phyloP scores from a whole-genome alignment of 106 monocot species.

The Alisma plantagoaquatica region DNA sequence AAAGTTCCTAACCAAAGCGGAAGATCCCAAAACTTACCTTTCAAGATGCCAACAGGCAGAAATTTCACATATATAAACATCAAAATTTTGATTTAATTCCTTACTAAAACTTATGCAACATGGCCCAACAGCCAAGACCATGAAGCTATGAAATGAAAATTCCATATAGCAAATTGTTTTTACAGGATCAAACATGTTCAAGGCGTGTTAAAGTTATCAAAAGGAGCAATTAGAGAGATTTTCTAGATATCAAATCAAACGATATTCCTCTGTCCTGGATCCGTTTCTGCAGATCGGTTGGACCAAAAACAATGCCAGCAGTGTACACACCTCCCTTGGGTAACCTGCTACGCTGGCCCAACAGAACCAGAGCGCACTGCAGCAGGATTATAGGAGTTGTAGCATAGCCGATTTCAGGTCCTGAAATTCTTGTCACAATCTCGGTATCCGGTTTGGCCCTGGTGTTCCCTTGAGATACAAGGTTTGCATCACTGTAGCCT shows the following conservation, averaged over 20 bases:
- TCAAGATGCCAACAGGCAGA: no score
- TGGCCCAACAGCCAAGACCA: no score
- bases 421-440: constrained; percentile 75
- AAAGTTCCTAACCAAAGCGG: no score
- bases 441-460: constrained; percentile 72
- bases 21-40: no score
- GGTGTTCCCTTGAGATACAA: constrained; percentile 13
- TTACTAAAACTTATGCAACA: no score
- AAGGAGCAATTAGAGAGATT: no score
- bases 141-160: no score
- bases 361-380: constrained; percentile 68
- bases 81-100: no score
- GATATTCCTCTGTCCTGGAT: constrained; percentile 82
- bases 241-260: constrained; percentile 69
- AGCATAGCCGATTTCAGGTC: constrained; percentile 79
- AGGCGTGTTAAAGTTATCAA: no score
- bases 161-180: no score
- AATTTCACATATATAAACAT: no score
- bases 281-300: constrained; percentile 55
- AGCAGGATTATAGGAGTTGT: constrained; percentile 78
- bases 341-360: constrained; percentile 46
- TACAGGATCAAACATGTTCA: no score
- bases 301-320: constrained; percentile 75
- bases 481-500: constrained; percentile 53
- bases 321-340: constrained; percentile 74